These are phyloP conservation scores for Sphagnum contortum DNA, from an alignment of 225 moss, liverwort and hornwort species.

Conservation along the genomic window DNA sequence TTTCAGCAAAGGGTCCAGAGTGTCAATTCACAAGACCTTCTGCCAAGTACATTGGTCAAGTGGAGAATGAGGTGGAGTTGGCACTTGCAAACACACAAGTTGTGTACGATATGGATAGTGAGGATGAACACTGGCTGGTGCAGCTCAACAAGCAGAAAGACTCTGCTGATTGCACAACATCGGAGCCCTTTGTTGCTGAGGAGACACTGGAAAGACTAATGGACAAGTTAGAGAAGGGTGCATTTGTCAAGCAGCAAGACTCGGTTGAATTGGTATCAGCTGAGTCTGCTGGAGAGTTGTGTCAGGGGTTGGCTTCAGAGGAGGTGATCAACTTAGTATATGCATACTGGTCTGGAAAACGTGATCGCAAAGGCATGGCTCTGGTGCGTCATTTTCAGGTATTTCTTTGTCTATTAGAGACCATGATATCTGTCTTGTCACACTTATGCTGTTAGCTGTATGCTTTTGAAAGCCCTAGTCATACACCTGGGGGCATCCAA, in stretches of 20 bases:
- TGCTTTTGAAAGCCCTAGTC: too few species aligned
- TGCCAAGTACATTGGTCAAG: slow-evolving; percentile 60
- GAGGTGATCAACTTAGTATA: slow-evolving; percentile 76
- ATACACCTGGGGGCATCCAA: too few species aligned
- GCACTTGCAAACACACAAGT: slow-evolving; percentile 59
- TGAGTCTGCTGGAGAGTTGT: slow-evolving; percentile 62
- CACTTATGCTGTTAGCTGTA: too few species aligned
- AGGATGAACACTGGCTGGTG: slow-evolving; percentile 86
- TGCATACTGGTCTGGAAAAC: slow-evolving; percentile 74
- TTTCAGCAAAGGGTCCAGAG: slow-evolving; percentile 38
- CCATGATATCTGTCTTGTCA: too few species aligned
- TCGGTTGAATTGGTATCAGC: slow-evolving; percentile 23
- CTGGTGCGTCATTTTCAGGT: slow-evolving; percentile 93
- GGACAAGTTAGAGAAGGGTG: slow-evolving; percentile 81
- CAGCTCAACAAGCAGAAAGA: slow-evolving; percentile 63
- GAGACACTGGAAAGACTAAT: slow-evolving; percentile 85
- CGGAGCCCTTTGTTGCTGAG: slow-evolving; percentile 71
- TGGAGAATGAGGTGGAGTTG: slow-evolving; percentile 70
- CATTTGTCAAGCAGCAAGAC: slow-evolving; percentile 49
- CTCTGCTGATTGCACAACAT: slow-evolving; percentile 58
- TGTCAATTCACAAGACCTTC: slow-evolving; percentile 56
- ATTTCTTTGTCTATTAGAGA: background rate
- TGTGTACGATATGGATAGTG: slow-evolving; percentile 93
- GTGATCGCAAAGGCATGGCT: slow-evolving; percentile 74
- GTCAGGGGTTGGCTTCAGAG: slow-evolving; percentile 55